Percentiles rank a stretch among this genome's conserved stretches.
Evolutionary conservation across 176 grass and related monocot genomes (phyloP).

Genomic region (Musa troglodytarum): DNA sequence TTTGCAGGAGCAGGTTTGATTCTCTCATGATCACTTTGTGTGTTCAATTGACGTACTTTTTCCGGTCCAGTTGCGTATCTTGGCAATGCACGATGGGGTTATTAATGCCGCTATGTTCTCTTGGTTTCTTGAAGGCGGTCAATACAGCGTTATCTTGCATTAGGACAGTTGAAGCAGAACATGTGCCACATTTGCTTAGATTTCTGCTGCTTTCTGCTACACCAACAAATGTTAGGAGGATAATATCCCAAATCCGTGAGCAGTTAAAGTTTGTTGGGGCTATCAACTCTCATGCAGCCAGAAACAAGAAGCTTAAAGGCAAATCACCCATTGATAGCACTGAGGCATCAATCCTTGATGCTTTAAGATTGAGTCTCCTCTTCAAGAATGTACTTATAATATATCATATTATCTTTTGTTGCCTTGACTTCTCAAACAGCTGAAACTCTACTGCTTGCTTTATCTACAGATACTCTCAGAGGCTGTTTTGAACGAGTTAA

Average conservation of each 20-base stretch:
- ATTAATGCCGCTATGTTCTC: conserved; percentile 6
- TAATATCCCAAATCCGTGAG: conserved; percentile 72
- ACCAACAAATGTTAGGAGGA: conserved; percentile 55
- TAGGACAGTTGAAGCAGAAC: conserved; percentile 53
- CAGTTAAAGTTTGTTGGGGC: conserved; percentile 64
- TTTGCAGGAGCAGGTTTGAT: conserved; percentile 67
- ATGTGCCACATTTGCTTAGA: conserved; percentile 78
- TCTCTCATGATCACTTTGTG: background rate
- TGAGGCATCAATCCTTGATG: conserved; percentile 60
- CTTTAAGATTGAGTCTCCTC: conserved; percentile 66
- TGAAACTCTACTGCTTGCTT: conserved; percentile 20
- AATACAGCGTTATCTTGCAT: conserved; percentile 85
- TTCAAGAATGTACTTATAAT: conserved; percentile 61
- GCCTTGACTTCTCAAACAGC: conserved; percentile 3
- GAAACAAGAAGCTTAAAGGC: conserved; percentile 75
- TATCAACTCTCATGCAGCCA: conserved; percentile 41
- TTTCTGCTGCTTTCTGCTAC: conserved; percentile 76
- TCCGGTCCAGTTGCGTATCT: background rate
- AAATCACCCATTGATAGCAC: conserved; percentile 46
- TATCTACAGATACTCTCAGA: conserved; percentile 63
- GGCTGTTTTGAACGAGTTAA: conserved; percentile 66
- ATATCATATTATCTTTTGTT: conserved; percentile 5
- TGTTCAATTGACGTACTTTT: background rate
- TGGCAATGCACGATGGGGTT: background rate
- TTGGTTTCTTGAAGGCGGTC: conserved; percentile 53